These are phyloP conservation scores for Xylaria castorea DNA, from an alignment of 495 filamentous ascomycete species.

Conservation along the genomic window DNA sequence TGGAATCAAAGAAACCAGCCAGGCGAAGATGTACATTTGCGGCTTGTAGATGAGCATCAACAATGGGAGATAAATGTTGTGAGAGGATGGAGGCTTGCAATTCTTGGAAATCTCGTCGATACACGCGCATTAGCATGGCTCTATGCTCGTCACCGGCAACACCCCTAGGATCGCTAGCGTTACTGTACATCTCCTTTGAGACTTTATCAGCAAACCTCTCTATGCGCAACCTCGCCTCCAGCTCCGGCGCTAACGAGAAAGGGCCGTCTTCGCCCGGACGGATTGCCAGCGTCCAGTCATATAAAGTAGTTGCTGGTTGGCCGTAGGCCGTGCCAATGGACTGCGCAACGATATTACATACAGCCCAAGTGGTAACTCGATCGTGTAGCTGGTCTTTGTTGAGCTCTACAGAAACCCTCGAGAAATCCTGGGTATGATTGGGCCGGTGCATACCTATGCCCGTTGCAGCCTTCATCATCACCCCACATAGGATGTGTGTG, in stretches of 20 bases:
- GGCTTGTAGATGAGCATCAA: constrained; percentile 76
- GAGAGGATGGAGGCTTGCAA: constrained; percentile 59
- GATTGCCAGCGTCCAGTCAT: constrained; percentile 81
- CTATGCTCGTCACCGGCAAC: constrained; percentile 74
- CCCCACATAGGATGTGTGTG: constrained; percentile 86
- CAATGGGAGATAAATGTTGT: constrained; percentile 61
- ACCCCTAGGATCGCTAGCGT: constrained; percentile 75
- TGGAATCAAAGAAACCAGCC: constrained; percentile 87
- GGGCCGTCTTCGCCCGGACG: constrained; percentile 67
- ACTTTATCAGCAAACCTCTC: constrained; percentile 86
- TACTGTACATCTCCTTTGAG: constrained; percentile 84
- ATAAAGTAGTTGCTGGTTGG: constrained; percentile 85
- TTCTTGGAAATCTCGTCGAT: constrained; percentile 62
- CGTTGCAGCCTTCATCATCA: constrained; percentile 93
- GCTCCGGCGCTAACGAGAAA: constrained; percentile 70
- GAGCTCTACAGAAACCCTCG: constrained; percentile 78
- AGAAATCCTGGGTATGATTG: constrained; percentile 90
- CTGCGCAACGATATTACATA: constrained; percentile 92
- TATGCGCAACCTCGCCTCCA: constrained; percentile 74
- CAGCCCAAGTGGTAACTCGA: constrained; percentile 87
- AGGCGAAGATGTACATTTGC: constrained; percentile 83
- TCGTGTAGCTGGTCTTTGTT: constrained; percentile 86
- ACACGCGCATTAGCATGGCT: constrained; percentile 68
- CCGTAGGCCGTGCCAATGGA: constrained; percentile 90
- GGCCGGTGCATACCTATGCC: constrained; percentile 90